Conservation (phyloP, 352 stramenopile genomes). For the Pythium apleroticum region DNA sequence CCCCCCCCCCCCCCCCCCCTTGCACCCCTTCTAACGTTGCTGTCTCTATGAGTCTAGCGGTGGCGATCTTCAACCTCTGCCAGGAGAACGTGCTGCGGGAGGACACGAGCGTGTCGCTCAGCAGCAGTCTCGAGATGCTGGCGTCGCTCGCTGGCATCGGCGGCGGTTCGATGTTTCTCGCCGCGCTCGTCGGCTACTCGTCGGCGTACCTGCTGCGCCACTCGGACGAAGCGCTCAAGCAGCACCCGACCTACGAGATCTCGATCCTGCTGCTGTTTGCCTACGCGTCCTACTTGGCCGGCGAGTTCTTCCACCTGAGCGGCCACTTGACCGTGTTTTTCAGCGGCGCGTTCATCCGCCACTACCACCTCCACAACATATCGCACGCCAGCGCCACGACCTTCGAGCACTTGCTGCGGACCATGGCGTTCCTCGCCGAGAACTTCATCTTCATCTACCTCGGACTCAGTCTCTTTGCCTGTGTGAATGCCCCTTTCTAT, state of each 20-base stretch:
- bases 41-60: too few relatives aligned
- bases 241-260: conserved; percentile 60
- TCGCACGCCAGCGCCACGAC: conserved; percentile 31
- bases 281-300: conserved; percentile 73
- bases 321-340: conserved; percentile 93
- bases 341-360: conserved; percentile 52
- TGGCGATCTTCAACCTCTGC: conserved; percentile 33
- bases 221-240: conserved; percentile 42
- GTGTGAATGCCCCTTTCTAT: conserved; percentile 12
- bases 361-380: conserved; percentile 47
- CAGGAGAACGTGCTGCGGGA: conserved; percentile 35
- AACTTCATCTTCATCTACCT: conserved; percentile 53
- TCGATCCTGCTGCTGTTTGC: conserved; percentile 71
- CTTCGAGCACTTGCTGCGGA: conserved; percentile 39
- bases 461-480: conserved; percentile 40
- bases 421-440: conserved; percentile 42
- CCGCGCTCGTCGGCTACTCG: conserved; percentile 40
- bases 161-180: conserved; percentile 44
- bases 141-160: conserved; percentile 30
- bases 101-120: conserved; percentile 25
- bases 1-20: too few relatives aligned
- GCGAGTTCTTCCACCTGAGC: conserved; percentile 63
- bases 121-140: conserved; percentile 20
- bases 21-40: too few relatives aligned
- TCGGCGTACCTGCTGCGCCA: conserved; percentile 41